A percentile compares a stretch with the other conserved stretches of the same genome.
Conservation (phyloP, 2,329 filamentous ascomycete genomes). For the Camptophora hylomeconis region DNA sequence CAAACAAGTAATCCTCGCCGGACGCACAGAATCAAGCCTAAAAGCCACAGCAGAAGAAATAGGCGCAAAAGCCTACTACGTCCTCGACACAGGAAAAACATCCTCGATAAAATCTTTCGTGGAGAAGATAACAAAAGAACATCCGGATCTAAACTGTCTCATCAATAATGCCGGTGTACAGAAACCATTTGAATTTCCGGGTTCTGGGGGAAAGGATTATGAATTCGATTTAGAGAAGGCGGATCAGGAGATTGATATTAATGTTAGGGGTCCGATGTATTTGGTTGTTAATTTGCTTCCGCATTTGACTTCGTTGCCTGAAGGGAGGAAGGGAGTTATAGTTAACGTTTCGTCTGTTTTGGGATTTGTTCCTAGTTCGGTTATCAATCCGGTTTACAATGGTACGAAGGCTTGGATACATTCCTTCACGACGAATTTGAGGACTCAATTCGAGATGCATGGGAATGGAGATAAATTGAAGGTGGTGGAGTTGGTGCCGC, state of each 20-base stretch:
- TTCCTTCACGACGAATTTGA: slow-evolving; percentile 43
- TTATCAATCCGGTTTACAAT: slow-evolving; percentile 47
- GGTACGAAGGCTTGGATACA: slow-evolving; percentile 47
- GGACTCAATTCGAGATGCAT: slow-evolving; percentile 38
- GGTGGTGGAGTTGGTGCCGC: slow-evolving; percentile 44
- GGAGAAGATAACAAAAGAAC: slow-evolving; percentile 31
- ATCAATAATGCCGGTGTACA: slow-evolving; percentile 50
- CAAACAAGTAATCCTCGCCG: slow-evolving; percentile 17
- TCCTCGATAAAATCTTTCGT: slow-evolving; percentile 29
- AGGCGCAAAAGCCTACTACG: slow-evolving; percentile 38
- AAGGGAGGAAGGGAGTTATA: slow-evolving; percentile 25
- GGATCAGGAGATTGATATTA: slow-evolving; percentile 46
- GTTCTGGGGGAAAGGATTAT: slow-evolving; percentile 16
- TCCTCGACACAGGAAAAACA: slow-evolving; percentile 37
- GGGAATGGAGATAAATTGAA: slow-evolving; percentile 27
- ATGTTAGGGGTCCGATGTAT: slow-evolving; percentile 46
- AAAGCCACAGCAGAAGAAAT: slow-evolving; percentile 30
- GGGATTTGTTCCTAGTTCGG: slow-evolving; percentile 38
- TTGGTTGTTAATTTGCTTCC: slow-evolving; percentile 36
- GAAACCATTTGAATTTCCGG: slow-evolving; percentile 36
- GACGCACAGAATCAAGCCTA: slow-evolving; percentile 39
- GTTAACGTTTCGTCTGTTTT: slow-evolving; percentile 44
- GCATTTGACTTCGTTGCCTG: slow-evolving; percentile 33
- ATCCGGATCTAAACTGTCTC: slow-evolving; percentile 44
- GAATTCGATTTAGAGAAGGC: slow-evolving; percentile 32